A percentile compares a stretch with the other conserved stretches of the same genome.
Conservation (phyloP, 805 yeast species). For the Metschnikowia noctiluminum region DNA sequence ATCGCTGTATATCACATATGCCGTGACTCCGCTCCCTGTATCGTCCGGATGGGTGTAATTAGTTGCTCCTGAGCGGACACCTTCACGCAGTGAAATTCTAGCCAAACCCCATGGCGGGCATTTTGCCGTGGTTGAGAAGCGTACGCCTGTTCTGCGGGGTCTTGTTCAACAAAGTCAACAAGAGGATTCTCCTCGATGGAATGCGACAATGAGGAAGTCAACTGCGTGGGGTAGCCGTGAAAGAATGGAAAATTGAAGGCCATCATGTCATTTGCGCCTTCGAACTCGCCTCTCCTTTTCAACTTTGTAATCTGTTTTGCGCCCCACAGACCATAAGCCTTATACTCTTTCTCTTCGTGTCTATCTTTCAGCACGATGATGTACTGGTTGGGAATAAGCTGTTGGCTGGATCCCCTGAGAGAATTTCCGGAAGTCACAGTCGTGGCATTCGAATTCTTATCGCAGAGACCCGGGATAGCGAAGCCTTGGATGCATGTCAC, state of each 20-base stretch:
- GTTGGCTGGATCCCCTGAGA: too few species aligned
- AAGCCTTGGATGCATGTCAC: too few species aligned
- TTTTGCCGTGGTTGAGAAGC: slow-evolving; percentile 67
- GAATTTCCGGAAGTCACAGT: too few species aligned
- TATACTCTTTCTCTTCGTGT: slow-evolving; percentile 5
- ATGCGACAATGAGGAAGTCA: slow-evolving; percentile 18
- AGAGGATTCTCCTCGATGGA: slow-evolving; percentile 12
- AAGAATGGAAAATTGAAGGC: slow-evolving; percentile 12
- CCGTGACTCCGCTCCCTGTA: slow-evolving; percentile 81
- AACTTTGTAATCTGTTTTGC: slow-evolving; percentile 2
- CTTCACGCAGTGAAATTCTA: slow-evolving; percentile 79
- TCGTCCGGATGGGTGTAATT: slow-evolving; percentile 62
- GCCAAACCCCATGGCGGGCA: slow-evolving; percentile 95
- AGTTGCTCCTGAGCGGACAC: slow-evolving; percentile 25
- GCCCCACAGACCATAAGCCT: slow-evolving; percentile 15
- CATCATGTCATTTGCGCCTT: slow-evolving; percentile 12
- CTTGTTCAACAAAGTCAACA: slow-evolving; percentile 25
- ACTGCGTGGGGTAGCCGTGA: slow-evolving; percentile 22
- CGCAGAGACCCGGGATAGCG: too few species aligned
- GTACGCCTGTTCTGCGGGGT: slow-evolving; percentile 19
- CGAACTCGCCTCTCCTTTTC: slow-evolving; percentile 23
- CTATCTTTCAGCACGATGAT: slow-evolving; percentile 18
- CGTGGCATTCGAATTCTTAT: too few species aligned
- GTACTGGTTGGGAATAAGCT: background rate
- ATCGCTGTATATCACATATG: slow-evolving; percentile 91